A percentile compares a stretch with the other conserved stretches of the same genome.
phyloP scores from a whole-genome alignment of 1,139 yeast species.

The Pichia sp. region DNA sequence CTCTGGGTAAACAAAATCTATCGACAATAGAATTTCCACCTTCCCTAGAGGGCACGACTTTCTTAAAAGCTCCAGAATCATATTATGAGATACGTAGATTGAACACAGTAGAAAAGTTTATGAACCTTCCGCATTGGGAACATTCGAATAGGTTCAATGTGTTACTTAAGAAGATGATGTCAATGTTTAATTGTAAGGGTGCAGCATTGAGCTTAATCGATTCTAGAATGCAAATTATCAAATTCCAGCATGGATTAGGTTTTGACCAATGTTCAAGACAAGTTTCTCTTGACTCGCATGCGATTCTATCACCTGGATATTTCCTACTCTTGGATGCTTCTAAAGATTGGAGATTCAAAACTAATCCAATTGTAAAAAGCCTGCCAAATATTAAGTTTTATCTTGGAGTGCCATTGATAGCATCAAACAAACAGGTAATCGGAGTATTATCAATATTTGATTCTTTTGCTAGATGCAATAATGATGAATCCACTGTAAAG shows the following conservation, averaged over 20 bases:
- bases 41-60: conserved; percentile 43
- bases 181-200: conserved; percentile 44
- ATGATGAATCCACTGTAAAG: conserved; percentile 37
- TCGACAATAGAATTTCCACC: conserved; percentile 55
- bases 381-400: conserved; percentile 57
- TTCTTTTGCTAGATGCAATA: conserved; percentile 38
- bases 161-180: conserved; percentile 36
- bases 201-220: conserved; percentile 56
- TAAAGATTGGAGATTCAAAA: conserved; percentile 61
- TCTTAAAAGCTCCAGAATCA: conserved; percentile 58
- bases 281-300: conserved; percentile 62
- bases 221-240: conserved; percentile 43
- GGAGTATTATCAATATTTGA: conserved; percentile 65
- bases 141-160: conserved; percentile 39
- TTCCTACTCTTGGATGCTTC: conserved; percentile 56
- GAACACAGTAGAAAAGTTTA: conserved; percentile 41
- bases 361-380: conserved; percentile 60
- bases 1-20: conserved; percentile 55
- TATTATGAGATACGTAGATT: conserved; percentile 43
- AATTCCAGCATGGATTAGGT: conserved; percentile 45
- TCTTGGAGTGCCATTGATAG: conserved; percentile 55
- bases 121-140: conserved; percentile 49
- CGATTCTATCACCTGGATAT: conserved; percentile 52
- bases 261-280: conserved; percentile 49
- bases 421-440: conserved; percentile 38